Evolutionary conservation across 2,329 filamentous ascomycete genomes (phyloP), one percentile per base, ranked within the genome.

Genomic region (Pezicula rhizophila): DNA sequence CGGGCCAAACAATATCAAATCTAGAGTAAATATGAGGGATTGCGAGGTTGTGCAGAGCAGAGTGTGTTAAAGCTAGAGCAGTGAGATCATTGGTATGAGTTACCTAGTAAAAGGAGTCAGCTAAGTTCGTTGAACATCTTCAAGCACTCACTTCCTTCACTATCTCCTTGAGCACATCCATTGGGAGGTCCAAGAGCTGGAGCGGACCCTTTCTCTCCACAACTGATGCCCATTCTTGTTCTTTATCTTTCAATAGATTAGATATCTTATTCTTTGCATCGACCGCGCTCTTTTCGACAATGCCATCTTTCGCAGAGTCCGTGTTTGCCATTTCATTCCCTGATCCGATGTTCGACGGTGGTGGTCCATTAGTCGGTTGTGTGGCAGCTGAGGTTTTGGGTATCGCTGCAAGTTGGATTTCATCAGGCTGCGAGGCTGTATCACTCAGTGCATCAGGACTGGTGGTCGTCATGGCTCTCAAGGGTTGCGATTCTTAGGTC

Each of bases 1-100:
- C 87, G 0, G 88, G 88, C 89, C 89, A 93, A 38, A 92, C 85
- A 55, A 93, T 93, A 62, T 93, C 88, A 67, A 93, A 93, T 52
- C 86, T 80, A 15, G 85, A 86, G 69, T 93, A 93, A 56, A 93
- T 89, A 59, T 84, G 81, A 15, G 88, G 87, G 20, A 89, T 82
- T 0, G 86, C 80, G 47, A 93, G 76, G 39, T 76, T 75, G 68
- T 93, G 86, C 11, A 95, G 77, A 25, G 84, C 82, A 12, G 87
- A 89, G 68, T 89, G 87, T 39, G 87, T 86, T 51, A 89, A 74
- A 12, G 87, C 87, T 37, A 93, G 76, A 12, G 87, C 82, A 0
- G 85, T 89, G 52, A 93, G 74, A 65, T 93, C 88, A 65, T 90
- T 92, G 5, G 86, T 89, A 62, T 90, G 84, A 4, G 84, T 87